These are phyloP conservation scores for Gautieria morchelliformis DNA, from an alignment of 768 basidiomycete species.

Conservation along the genomic window DNA sequence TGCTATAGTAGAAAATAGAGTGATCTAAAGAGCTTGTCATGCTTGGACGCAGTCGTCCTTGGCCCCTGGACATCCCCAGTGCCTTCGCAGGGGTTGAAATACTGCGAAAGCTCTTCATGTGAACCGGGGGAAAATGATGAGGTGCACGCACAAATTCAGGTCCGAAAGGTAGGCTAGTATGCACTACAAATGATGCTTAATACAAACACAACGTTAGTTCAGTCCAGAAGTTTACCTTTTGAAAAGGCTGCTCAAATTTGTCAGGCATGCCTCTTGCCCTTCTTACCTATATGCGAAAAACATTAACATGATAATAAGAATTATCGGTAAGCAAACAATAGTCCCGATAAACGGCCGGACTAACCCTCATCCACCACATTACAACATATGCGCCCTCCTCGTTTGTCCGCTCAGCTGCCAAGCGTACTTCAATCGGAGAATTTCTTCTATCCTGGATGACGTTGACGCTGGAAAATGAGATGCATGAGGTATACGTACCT, in stretches of 20 bases:
- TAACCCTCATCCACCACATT: slow-evolving; percentile 62
- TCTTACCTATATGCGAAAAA: background rate
- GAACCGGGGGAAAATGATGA: background rate
- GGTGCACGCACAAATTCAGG: slow-evolving; percentile 51
- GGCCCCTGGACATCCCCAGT: slow-evolving; percentile 41
- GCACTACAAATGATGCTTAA: slow-evolving; percentile 34
- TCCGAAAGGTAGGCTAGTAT: slow-evolving; percentile 77
- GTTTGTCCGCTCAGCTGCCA: slow-evolving; percentile 26
- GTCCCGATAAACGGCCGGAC: background rate
- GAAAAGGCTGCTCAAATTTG: slow-evolving; percentile 59
- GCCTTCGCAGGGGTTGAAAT: slow-evolving; percentile 45
- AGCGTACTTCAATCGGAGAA: slow-evolving; percentile 39
- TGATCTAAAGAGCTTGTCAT: slow-evolving; percentile 67
- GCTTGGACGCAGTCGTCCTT: slow-evolving; percentile 27
- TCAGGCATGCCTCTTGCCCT: slow-evolving; percentile 52
- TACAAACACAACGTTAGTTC: background rate
- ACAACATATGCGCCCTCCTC: slow-evolving; percentile 40
- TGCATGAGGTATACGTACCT: slow-evolving; percentile 13
- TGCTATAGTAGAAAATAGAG: slow-evolving; percentile 48
- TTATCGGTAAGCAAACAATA: background rate
- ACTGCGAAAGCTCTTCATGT: slow-evolving; percentile 26
- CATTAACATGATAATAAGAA: background rate
- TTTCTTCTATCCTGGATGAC: slow-evolving; percentile 47
- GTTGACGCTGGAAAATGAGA: slow-evolving; percentile 9
- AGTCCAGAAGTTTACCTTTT: slow-evolving; percentile 44